Conservation (phyloP, 257 asterid genomes). For the Solanum neorickii region DNA sequence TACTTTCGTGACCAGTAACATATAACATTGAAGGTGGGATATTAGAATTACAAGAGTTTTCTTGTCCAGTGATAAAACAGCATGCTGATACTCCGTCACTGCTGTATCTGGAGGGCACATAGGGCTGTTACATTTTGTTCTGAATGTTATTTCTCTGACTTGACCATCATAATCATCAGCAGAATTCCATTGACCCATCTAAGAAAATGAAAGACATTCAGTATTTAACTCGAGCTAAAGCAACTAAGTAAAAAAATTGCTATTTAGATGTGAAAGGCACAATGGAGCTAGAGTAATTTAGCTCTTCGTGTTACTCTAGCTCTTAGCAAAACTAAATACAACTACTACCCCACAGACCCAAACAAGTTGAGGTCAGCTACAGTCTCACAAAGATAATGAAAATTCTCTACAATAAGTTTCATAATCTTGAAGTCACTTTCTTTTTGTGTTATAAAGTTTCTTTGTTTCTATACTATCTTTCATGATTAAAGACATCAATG, state of each 20-base stretch:
- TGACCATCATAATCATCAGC: constrained; percentile 72
- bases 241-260: background rate
- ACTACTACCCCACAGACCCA: background rate
- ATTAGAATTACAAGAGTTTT: constrained; percentile 43
- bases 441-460: background rate
- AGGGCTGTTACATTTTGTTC: constrained; percentile 74
- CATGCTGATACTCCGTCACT: constrained; percentile 76
- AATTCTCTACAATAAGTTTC: background rate
- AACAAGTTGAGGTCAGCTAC: background rate
- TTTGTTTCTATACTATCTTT: background rate
- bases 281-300: background rate
- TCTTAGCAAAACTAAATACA: background rate
- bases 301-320: background rate
- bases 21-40: background rate
- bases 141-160: constrained; percentile 71
- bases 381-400: background rate
- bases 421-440: background rate
- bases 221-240: background rate
- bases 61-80: constrained; percentile 55
- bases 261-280: background rate
- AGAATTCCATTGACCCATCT: constrained; percentile 80
- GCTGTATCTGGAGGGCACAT: constrained; percentile 96
- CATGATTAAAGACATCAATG: background rate
- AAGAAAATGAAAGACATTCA: constrained; percentile 9
- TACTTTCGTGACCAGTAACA: background rate